Percentiles rank a stretch among this genome's conserved stretches.
phyloP scores from a whole-genome alignment of 2,329 filamentous ascomycete genomes.

The Fusarium illudens region DNA sequence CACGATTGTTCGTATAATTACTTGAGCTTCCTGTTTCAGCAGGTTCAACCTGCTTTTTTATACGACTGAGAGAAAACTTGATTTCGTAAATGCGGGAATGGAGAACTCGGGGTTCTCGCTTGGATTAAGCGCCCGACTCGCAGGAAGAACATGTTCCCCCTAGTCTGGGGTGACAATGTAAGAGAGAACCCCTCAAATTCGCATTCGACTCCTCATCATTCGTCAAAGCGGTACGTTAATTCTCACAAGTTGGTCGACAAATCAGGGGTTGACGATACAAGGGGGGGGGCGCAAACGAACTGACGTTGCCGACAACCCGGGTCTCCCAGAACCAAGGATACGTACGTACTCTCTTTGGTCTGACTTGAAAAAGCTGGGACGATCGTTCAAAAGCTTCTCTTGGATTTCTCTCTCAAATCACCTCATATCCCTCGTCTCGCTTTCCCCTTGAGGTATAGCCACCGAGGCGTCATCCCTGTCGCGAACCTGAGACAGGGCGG shows the following conservation, averaged over 20 bases:
- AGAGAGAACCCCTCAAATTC: neutral
- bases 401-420: constrained; percentile 13
- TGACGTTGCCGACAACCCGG: constrained; percentile 22
- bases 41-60: neutral
- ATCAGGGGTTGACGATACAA: neutral
- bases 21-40: neutral
- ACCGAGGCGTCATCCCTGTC: constrained; percentile 22
- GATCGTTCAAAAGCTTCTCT: constrained; percentile 3
- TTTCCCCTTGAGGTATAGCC: constrained; percentile 8
- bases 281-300: neutral
- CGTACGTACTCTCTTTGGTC: neutral
- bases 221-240: neutral
- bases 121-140: neutral
- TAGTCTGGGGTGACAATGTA: neutral
- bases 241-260: neutral
- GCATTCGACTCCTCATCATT: neutral
- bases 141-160: neutral
- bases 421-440: neutral
- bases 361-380: constrained; percentile 8
- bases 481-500: constrained; percentile 39
- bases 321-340: neutral
- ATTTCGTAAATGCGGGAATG: neutral
- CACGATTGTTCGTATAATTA: neutral
- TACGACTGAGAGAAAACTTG: neutral
- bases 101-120: neutral